Percentiles rank a stretch among this genome's conserved stretches.
These are phyloP conservation scores for Lecanicillium sp. DNA, from an alignment of 2,329 filamentous ascomycete genomes.

Conservation along the genomic window DNA sequence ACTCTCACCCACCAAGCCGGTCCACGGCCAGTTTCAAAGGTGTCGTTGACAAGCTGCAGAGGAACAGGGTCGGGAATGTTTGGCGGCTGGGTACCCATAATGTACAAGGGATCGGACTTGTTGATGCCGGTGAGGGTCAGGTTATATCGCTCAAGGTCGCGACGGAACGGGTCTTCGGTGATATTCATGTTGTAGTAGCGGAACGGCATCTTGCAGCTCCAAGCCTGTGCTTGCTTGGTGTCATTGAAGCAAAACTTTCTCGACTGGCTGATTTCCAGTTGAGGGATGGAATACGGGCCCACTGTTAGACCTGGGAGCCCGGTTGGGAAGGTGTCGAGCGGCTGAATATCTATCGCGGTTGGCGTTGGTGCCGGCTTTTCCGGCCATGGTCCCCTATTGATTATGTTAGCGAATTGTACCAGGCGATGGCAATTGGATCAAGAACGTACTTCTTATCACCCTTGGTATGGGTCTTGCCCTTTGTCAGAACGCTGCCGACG, in stretches of 20 bases:
- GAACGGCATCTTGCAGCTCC: constrained; percentile 52
- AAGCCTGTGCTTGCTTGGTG: constrained; percentile 46
- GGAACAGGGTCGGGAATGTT: constrained; percentile 27
- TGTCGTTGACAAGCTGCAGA: constrained; percentile 44
- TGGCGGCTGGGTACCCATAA: constrained; percentile 49
- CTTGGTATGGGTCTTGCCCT: constrained; percentile 7
- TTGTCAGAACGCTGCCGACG: constrained; percentile 36
- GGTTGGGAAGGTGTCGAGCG: constrained; percentile 40
- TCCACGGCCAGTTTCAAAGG: constrained; percentile 37
- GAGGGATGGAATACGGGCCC: constrained; percentile 50
- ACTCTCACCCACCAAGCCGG: constrained; percentile 48
- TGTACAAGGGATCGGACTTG: constrained; percentile 31
- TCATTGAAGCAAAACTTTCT: constrained; percentile 52
- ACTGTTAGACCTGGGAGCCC: constrained; percentile 44
- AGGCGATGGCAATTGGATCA: background rate
- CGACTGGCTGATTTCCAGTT: constrained; percentile 38
- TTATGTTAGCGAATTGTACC: background rate
- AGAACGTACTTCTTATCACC: constrained; percentile 18
- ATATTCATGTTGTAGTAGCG: constrained; percentile 38
- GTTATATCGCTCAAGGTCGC: constrained; percentile 30
- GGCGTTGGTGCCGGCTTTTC: constrained; percentile 23
- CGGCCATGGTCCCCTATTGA: background rate
- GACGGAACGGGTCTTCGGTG: constrained; percentile 15
- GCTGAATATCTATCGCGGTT: constrained; percentile 38
- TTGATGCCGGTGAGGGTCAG: constrained; percentile 29